These are phyloP conservation scores for Curvularia sp. DNA, from an alignment of 2,329 filamentous ascomycete species.

Conservation along the genomic window DNA sequence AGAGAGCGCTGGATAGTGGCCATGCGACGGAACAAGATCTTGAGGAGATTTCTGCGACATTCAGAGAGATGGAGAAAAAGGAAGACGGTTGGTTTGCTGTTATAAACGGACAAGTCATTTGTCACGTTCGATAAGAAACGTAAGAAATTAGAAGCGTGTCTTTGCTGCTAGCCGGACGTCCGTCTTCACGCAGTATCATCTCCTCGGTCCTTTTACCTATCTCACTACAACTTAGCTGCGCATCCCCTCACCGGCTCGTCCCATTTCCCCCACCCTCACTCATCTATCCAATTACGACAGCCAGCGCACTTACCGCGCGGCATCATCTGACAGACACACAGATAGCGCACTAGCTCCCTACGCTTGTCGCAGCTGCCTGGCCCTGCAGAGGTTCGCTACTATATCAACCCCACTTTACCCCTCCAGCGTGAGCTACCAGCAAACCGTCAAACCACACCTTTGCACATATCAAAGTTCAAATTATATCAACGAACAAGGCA, in stretches of 20 bases:
- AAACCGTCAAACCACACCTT: slow-evolving; percentile 15
- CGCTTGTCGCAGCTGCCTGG: slow-evolving; percentile 25
- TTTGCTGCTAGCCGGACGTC: background rate
- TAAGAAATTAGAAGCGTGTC: slow-evolving; percentile 1
- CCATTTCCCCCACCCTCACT: slow-evolving; percentile 15
- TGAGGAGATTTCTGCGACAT: slow-evolving; percentile 50
- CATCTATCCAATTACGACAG: slow-evolving; percentile 31
- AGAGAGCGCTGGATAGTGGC: slow-evolving; percentile 48
- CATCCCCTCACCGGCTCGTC: slow-evolving; percentile 9
- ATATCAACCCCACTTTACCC: slow-evolving; percentile 49
- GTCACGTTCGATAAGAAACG: slow-evolving; percentile 31
- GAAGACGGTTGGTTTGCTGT: slow-evolving; percentile 54
- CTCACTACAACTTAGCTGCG: background rate
- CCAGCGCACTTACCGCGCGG: slow-evolving; percentile 28
- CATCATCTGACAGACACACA: slow-evolving; percentile 43
- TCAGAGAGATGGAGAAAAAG: slow-evolving; percentile 50
- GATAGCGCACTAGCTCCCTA: slow-evolving; percentile 34
- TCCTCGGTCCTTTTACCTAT: slow-evolving; percentile 7
- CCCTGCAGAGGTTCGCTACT: slow-evolving; percentile 22
- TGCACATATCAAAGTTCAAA: background rate
- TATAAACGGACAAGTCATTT: slow-evolving; percentile 54
- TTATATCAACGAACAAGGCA: background rate
- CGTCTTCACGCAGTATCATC: background rate
- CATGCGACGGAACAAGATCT: slow-evolving; percentile 50
- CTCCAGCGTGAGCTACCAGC: slow-evolving; percentile 29